Percentiles rank a stretch among this genome's conserved stretches.
Conservation (phyloP, 2,329 filamentous ascomycete genomes). For the Pseudogymnoascus sp. region DNA sequence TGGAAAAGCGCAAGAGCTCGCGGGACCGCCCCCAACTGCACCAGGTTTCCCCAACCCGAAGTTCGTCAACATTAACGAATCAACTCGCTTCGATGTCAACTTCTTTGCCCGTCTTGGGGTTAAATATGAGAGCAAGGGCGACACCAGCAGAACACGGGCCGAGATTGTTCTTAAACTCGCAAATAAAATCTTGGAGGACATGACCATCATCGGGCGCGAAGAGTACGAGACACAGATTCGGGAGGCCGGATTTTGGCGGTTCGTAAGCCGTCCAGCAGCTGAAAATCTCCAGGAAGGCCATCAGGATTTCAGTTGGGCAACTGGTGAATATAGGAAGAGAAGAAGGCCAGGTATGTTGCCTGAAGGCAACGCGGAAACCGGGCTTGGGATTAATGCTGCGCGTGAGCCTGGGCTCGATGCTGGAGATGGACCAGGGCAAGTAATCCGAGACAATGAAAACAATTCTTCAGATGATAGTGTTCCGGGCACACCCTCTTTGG, state of each 20-base stretch:
- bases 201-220: constrained; percentile 25
- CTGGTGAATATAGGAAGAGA: constrained; percentile 10
- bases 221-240: constrained; percentile 24
- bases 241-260: constrained; percentile 30
- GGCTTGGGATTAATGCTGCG: background rate
- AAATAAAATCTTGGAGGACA: constrained; percentile 25
- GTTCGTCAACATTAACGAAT: background rate
- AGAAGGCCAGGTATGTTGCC: background rate
- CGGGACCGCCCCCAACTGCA: background rate
- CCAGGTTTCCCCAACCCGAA: background rate
- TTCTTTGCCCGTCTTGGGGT: constrained; percentile 28
- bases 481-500: background rate
- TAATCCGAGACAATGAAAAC: background rate
- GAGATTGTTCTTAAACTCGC: constrained; percentile 26
- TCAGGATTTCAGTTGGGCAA: constrained; percentile 12
- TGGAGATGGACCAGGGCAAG: background rate
- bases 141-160: constrained; percentile 23
- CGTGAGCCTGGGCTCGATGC: background rate
- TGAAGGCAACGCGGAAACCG: background rate
- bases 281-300: constrained; percentile 10
- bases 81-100: constrained; percentile 20
- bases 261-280: constrained; percentile 24
- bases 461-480: background rate
- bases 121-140: constrained; percentile 19
- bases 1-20: background rate